phyloP scores from a whole-genome alignment of 2,329 filamentous ascomycete species.

The Blastomyces parvus region DNA sequence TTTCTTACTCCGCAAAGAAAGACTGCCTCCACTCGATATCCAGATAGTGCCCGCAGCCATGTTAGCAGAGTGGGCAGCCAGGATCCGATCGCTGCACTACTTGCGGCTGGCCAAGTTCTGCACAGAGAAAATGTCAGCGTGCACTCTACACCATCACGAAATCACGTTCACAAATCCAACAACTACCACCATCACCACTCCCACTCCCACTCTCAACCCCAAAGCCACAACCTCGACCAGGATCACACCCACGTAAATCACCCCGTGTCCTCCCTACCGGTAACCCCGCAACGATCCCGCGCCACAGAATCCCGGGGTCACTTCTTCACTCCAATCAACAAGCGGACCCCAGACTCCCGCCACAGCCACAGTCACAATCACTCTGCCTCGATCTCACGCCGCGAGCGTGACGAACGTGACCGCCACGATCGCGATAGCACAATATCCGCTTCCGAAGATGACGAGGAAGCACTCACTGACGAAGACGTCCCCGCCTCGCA shows the following conservation, averaged over 20 bases:
- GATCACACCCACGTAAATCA: slow-evolving; percentile 68
- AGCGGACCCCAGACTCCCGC: slow-evolving; percentile 51
- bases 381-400: slow-evolving; percentile 21
- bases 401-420: slow-evolving; percentile 34
- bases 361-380: slow-evolving; percentile 40
- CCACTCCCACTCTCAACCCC: background rate
- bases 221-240: slow-evolving; percentile 29
- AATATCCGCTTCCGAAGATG: slow-evolving; percentile 59
- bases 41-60: slow-evolving; percentile 32
- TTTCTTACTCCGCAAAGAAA: slow-evolving; percentile 38
- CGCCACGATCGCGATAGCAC: slow-evolving; percentile 75
- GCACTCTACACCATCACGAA: slow-evolving; percentile 57
- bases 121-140: slow-evolving; percentile 68
- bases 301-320: slow-evolving; percentile 41
- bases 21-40: slow-evolving; percentile 29
- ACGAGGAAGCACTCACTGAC: slow-evolving; percentile 45
- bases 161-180: slow-evolving; percentile 36
- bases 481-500: slow-evolving; percentile 63
- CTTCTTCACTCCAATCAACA: slow-evolving; percentile 50
- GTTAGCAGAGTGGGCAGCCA: slow-evolving; percentile 45
- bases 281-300: slow-evolving; percentile 56
- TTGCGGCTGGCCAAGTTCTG: slow-evolving; percentile 64
- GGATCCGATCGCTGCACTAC: slow-evolving; percentile 64
- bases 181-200: background rate
- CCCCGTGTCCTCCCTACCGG: slow-evolving; percentile 74